These are phyloP conservation scores for Solanum medicagineum DNA, from an alignment of 257 asterid species.

Conservation along the genomic window DNA sequence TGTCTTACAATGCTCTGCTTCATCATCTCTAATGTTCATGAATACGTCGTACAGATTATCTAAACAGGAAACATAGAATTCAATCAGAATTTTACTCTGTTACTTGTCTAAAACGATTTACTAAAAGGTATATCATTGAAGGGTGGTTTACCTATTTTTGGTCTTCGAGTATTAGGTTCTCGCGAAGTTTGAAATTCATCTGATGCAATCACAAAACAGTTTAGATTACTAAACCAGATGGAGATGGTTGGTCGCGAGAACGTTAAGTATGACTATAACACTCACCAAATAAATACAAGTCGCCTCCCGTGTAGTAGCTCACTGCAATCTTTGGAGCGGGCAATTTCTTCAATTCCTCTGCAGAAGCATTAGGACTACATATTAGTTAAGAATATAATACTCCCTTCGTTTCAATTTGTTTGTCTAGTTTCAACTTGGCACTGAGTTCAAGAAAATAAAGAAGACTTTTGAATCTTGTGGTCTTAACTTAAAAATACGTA, in stretches of 20 bases:
- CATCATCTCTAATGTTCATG: conserved; percentile 79
- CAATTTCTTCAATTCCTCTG: conserved; percentile 59
- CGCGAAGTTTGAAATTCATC: conserved; percentile 93
- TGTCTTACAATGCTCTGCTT: conserved; percentile 98
- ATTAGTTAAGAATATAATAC: neutral
- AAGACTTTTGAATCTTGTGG: neutral
- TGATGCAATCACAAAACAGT: conserved; percentile 11
- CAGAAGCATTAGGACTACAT: neutral
- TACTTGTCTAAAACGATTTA: neutral
- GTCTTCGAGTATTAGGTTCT: conserved; percentile 69
- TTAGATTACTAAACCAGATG: neutral
- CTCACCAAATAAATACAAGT: conserved; percentile 91
- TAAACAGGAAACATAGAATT: conserved; percentile 6
- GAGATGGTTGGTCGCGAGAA: neutral
- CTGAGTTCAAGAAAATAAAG: too few relatives aligned
- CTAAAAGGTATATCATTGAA: neutral
- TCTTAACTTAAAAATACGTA: neutral
- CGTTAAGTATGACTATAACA: neutral
- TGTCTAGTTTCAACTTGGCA: too few relatives aligned
- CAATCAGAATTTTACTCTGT: neutral
- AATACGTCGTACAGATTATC: conserved; percentile 85
- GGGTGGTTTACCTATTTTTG: conserved; percentile 58
- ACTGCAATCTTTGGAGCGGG: conserved; percentile 77
- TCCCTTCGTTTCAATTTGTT: neutral
- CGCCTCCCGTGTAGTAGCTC: conserved; percentile 77